Evolutionary conservation across 2,329 filamentous ascomycete species (phyloP).

Genomic region (Periconia macrospinosa): DNA sequence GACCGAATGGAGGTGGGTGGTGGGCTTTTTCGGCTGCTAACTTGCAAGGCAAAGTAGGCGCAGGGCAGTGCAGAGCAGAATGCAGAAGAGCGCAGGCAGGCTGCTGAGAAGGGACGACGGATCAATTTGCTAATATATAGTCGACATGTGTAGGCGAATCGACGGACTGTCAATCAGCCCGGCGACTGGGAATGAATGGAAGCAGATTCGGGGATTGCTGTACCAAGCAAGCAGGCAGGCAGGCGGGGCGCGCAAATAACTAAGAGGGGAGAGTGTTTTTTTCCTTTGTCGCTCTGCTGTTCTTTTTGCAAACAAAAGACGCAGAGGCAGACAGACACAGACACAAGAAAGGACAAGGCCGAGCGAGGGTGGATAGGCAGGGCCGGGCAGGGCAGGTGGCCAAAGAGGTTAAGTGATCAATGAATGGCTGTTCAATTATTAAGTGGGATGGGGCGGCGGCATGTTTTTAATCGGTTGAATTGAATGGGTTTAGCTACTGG

Average conservation of each 20-base stretch:
- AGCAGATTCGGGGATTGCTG: neutral
- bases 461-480: constrained; percentile 19
- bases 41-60: neutral
- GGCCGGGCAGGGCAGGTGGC: too few species aligned
- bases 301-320: too few species aligned
- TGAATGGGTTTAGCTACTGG: constrained; percentile 21
- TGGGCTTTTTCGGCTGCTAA: neutral
- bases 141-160: neutral
- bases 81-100: neutral
- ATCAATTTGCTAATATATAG: neutral
- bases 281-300: neutral
- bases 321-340: neutral
- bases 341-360: neutral
- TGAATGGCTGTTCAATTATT: constrained; percentile 15
- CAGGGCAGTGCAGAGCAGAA: neutral
- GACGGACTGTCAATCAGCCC: neutral
- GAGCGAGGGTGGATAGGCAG: too few species aligned
- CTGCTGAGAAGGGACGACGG: neutral
- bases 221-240: too few species aligned
- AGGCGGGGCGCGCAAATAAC: too few species aligned
- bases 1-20: too few species aligned
- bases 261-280: too few species aligned
- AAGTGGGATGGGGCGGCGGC: constrained; percentile 25
- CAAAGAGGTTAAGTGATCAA: neutral
- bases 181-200: neutral